Conservation (phyloP, 176 grass and related monocot genomes). For the Phoenix dactylifera region DNA sequence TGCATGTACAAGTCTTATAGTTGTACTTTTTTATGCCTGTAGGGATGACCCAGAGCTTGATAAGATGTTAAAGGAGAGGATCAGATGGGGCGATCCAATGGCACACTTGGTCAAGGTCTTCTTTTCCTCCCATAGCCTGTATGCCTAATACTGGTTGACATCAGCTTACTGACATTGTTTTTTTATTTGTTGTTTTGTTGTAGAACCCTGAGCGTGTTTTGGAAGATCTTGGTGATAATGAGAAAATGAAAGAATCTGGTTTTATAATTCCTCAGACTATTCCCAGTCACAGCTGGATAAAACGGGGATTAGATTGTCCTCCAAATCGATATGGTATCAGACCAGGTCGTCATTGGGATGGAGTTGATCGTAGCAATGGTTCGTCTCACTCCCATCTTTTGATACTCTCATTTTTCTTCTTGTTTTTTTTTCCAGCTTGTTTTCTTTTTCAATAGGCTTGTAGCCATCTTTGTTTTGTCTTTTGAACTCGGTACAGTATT, state of each 20-base stretch:
- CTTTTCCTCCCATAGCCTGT: no score
- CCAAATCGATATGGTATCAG: slow-evolving; percentile 80
- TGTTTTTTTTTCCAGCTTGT: slow-evolving; percentile 4
- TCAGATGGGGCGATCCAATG: slow-evolving; percentile 97
- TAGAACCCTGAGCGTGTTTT: slow-evolving; percentile 41
- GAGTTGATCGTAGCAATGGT: slow-evolving; percentile 85
- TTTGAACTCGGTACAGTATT: no score
- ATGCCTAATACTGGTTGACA: background rate
- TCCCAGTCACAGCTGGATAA: slow-evolving; percentile 83
- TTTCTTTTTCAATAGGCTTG: background rate
- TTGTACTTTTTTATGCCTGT: slow-evolving; percentile 8
- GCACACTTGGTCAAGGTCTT: slow-evolving; percentile 86
- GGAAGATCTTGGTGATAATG: slow-evolving; percentile 77
- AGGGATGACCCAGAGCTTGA: slow-evolving; percentile 97
- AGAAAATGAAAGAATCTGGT: slow-evolving; percentile 94
- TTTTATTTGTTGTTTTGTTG: slow-evolving; percentile 24
- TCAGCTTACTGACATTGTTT: slow-evolving; percentile 8
- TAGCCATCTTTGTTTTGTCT: no score
- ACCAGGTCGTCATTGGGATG: slow-evolving; percentile 89
- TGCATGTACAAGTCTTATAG: background rate
- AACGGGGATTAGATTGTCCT: slow-evolving; percentile 79
- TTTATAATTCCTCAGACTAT: slow-evolving; percentile 89
- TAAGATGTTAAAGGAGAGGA: slow-evolving; percentile 60
- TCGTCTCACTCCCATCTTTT: slow-evolving; percentile 1
- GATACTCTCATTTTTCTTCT: slow-evolving; percentile 1